Evolutionary conservation across 2,329 filamentous ascomycete genomes (phyloP), one percentile per base, ranked within the genome.

Genomic region (Ophiostoma quercus): DNA sequence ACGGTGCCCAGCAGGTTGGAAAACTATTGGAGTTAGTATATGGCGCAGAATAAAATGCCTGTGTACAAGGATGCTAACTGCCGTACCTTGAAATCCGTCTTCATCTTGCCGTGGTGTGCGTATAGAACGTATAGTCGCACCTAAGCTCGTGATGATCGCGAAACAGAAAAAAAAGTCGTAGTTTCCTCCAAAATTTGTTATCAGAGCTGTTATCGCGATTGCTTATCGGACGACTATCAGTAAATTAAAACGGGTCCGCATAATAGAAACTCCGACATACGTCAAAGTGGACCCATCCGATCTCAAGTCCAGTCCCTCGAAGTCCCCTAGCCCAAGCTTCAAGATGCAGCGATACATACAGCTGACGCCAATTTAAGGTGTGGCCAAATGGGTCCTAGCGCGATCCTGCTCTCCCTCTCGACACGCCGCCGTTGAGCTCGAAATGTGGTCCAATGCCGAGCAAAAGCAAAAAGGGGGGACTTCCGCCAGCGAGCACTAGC

Each of bases 1-100:
- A 99, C 95, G 75, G 95, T 99, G 78, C 95, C 96, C 77, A 99
- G 87, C 79, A 99, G 87, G 82, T 98, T 99, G 79, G 94, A 97
- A 82, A 99, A 99, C 94, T 97, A 77, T 1, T 37, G 37, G 37
- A n/a, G 37, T 66, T 66, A 66, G 37, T 3, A 47, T 19, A 7
- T n/a, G 43, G 16, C 0, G 51, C 8, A 12, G 51, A 8, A 25
- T 57, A 3, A 9, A 1, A 57, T 14, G 29, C 1, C 12, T 41
- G 16, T 16, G 71, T 72, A 60, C 74, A 7, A 29, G 2, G 0
- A 5, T 25, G 1, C 9, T n/a, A 14, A 12, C 25, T 54, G 47
- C 67, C 29, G 62, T 57, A 96, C 94, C 88, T 95, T 96, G 81
- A 98, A 99, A 82, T 98, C 94, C 75, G 94, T 98, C 91, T 98